Evolutionary conservation across 2,329 filamentous ascomycete species (phyloP).

Genomic region (Colletotrichum magnum): DNA sequence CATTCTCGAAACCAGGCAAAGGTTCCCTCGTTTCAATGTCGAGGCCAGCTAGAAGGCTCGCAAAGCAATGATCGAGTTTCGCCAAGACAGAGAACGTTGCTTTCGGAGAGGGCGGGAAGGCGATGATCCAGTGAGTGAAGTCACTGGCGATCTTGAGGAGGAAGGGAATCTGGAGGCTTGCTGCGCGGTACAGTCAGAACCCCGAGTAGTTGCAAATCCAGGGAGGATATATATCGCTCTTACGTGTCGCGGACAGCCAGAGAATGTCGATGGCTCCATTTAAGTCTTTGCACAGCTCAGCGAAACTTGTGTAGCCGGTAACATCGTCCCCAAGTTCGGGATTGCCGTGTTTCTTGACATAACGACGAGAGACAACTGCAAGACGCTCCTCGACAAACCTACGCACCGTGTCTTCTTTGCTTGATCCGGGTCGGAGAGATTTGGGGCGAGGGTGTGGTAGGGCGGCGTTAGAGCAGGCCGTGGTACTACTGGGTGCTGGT

Average conservation of each 20-base stretch:
- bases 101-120: conserved; percentile 78
- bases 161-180: conserved; percentile 85
- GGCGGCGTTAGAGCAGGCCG: conserved; percentile 51
- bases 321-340: conserved; percentile 62
- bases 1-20: conserved; percentile 79
- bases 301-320: conserved; percentile 71
- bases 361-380: conserved; percentile 69
- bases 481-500: conserved; percentile 66
- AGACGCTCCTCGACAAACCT: conserved; percentile 70
- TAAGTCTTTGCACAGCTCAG: conserved; percentile 80
- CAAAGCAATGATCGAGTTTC: conserved; percentile 89
- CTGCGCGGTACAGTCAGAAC: conserved; percentile 56
- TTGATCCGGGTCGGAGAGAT: conserved; percentile 68
- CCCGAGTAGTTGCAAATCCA: too few species aligned
- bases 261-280: conserved; percentile 83
- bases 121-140: conserved; percentile 78
- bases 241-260: conserved; percentile 91
- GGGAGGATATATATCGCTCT: conserved; percentile 48
- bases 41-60: conserved; percentile 77
- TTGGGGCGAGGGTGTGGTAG: conserved; percentile 70
- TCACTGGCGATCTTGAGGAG: conserved; percentile 83
- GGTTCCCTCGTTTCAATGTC: conserved; percentile 75
- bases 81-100: conserved; percentile 78
- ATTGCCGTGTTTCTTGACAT: conserved; percentile 70
- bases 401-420: conserved; percentile 72